phyloP scores from a whole-genome alignment of 495 filamentous ascomycete species.

The Corynascus novoguineensis region DNA sequence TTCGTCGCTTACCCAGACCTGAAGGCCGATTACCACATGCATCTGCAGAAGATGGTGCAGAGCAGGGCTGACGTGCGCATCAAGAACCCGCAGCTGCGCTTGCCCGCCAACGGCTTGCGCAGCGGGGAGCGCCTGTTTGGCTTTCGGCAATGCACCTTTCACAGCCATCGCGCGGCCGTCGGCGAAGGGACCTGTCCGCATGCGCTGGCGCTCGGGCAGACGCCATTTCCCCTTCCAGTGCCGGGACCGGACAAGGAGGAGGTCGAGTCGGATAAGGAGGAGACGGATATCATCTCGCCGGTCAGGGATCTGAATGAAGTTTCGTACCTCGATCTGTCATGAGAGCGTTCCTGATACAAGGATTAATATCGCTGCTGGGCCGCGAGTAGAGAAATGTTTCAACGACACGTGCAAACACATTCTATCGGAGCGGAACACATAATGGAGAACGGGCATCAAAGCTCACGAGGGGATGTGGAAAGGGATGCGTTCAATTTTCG shows the following conservation, averaged over 20 bases:
- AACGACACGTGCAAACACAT: not conserved
- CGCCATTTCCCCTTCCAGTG: not conserved
- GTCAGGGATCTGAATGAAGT: constrained; percentile 24
- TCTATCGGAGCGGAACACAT: not conserved
- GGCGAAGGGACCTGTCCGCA: constrained; percentile 43
- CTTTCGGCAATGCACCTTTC: constrained; percentile 46
- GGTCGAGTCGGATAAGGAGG: constrained; percentile 17
- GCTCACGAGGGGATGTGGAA: too few relatives aligned
- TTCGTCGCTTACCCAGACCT: constrained; percentile 37
- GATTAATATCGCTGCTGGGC: too few relatives aligned
- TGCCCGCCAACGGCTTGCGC: constrained; percentile 40
- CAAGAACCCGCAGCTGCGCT: constrained; percentile 46
- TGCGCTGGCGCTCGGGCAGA: constrained; percentile 1
- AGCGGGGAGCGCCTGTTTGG: constrained; percentile 46
- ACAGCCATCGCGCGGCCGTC: constrained; percentile 39
- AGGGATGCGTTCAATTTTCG: too few relatives aligned
- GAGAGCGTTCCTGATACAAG: not conserved
- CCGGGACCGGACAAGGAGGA: constrained; percentile 9
- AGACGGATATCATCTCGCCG: constrained; percentile 25
- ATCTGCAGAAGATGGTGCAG: constrained; percentile 39
- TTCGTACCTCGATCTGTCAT: constrained; percentile 28
- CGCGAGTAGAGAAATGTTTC: not conserved
- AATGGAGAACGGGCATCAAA: too few relatives aligned
- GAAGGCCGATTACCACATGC: constrained; percentile 37
- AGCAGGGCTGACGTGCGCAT: constrained; percentile 40